Percentiles rank a stretch among this genome's conserved stretches.
Conservation (phyloP, 208 protist genomes). For the Leishmania guyanensis region DNA sequence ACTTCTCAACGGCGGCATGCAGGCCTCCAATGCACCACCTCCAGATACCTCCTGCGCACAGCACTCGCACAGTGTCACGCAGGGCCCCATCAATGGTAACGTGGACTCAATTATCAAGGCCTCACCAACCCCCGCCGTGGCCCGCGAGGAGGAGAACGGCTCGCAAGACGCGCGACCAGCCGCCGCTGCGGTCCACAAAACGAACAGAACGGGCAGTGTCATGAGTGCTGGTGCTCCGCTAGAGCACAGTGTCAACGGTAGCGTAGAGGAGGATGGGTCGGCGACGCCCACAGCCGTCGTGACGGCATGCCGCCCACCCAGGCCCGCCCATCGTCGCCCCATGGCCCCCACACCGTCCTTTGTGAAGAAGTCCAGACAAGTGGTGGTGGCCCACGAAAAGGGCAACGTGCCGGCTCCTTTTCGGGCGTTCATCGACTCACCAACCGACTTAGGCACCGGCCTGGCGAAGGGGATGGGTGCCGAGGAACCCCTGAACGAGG, state of each 20-base stretch:
- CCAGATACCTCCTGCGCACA: not conserved
- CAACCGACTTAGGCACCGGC: not conserved
- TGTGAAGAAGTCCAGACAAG: not conserved
- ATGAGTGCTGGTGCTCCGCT: not conserved
- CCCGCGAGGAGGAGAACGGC: not conserved
- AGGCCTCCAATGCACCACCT: not conserved
- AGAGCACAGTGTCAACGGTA: constrained; percentile 2
- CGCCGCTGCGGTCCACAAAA: not conserved
- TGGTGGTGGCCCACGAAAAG: not conserved
- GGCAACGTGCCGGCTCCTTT: not conserved
- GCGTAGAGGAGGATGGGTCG: constrained; percentile 16
- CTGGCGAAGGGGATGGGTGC: not conserved
- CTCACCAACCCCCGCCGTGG: too few species aligned
- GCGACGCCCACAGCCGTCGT: constrained; percentile 11
- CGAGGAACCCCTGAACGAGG: not conserved
- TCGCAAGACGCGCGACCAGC: not conserved
- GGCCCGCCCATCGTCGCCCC: not conserved
- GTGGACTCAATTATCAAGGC: not conserved
- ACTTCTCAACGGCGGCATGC: not conserved
- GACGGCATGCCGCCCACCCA: constrained; percentile 18
- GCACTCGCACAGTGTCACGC: not conserved
- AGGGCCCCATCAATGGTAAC: not conserved
- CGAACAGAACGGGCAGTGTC: not conserved
- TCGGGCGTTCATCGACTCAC: not conserved
- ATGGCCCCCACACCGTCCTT: constrained; percentile 15